These are phyloP conservation scores for Modicella reniformis DNA, from an alignment of 371 early-diverging fungal species.

Conservation along the genomic window DNA sequence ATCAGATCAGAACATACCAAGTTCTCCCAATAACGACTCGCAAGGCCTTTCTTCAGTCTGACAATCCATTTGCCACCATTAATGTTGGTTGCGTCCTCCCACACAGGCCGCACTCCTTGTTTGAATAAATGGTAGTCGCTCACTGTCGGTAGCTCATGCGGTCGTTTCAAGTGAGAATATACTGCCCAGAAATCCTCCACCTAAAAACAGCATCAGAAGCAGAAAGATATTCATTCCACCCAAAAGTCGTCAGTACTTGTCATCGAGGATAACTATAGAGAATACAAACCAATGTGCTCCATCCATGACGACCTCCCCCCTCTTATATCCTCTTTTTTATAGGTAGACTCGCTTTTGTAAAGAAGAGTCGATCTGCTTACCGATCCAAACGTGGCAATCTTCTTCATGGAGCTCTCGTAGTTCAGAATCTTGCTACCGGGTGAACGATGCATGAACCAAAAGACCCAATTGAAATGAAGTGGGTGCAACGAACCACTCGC, in stretches of 20 bases:
- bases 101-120: conserved; percentile 94
- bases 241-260: background rate
- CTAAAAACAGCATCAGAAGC: conserved; percentile 59
- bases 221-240: no score
- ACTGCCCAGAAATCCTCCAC: conserved; percentile 95
- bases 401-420: conserved; percentile 89
- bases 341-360: background rate
- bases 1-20: conserved; percentile 58
- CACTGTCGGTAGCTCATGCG: conserved; percentile 87
- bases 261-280: background rate
- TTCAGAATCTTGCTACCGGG: conserved; percentile 87
- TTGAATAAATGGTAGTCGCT: conserved; percentile 96
- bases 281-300: no score
- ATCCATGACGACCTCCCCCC: no score
- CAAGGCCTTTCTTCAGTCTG: conserved; percentile 92
- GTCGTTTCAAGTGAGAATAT: conserved; percentile 86
- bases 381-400: conserved; percentile 83
- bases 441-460: conserved; percentile 92
- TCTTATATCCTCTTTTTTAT: no score
- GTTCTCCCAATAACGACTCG: conserved; percentile 93
- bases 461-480: conserved; percentile 71
- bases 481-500: conserved; percentile 28
- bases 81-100: conserved; percentile 95
- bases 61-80: conserved; percentile 98
- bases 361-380: conserved; percentile 55